Percentiles rank a stretch among this genome's conserved stretches.
phyloP scores from a whole-genome alignment of 768 basidiomycete genomes.

The Psilocybe azurescens region DNA sequence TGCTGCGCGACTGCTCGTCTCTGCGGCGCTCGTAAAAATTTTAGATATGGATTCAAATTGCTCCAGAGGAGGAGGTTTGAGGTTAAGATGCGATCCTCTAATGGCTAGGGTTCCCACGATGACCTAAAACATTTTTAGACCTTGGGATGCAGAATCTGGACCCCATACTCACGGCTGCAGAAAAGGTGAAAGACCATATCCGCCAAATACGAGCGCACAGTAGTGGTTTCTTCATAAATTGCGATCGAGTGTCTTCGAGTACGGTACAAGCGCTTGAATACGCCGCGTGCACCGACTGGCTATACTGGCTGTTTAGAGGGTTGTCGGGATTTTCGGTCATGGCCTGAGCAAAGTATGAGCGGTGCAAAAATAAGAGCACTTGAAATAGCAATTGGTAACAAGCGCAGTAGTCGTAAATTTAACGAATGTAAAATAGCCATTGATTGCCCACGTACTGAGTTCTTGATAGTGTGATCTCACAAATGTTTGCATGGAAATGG shows the following conservation, averaged over 20 bases:
- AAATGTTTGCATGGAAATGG: conserved; percentile 46
- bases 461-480: conserved; percentile 50
- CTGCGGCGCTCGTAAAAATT: conserved; percentile 49
- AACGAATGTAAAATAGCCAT: neutral
- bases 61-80: conserved; percentile 50
- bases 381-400: conserved; percentile 12
- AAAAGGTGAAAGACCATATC: conserved; percentile 63
- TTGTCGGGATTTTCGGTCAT: conserved; percentile 51
- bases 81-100: conserved; percentile 43
- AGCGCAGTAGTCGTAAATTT: neutral
- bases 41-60: conserved; percentile 52
- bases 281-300: conserved; percentile 55
- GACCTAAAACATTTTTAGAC: conserved; percentile 37
- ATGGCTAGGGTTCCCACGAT: conserved; percentile 61
- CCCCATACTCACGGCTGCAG: conserved; percentile 49
- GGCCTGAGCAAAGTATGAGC: conserved; percentile 62
- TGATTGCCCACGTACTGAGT: conserved; percentile 38
- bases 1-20: conserved; percentile 53
- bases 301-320: conserved; percentile 52
- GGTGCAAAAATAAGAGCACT: conserved; percentile 63
- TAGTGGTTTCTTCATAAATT: conserved; percentile 47
- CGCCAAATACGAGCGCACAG: conserved; percentile 59
- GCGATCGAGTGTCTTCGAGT: conserved; percentile 43
- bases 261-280: conserved; percentile 57
- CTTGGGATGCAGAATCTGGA: neutral